phyloP scores from a whole-genome alignment of 371 early-diverging fungal genomes.

The Mortierella sp. region DNA sequence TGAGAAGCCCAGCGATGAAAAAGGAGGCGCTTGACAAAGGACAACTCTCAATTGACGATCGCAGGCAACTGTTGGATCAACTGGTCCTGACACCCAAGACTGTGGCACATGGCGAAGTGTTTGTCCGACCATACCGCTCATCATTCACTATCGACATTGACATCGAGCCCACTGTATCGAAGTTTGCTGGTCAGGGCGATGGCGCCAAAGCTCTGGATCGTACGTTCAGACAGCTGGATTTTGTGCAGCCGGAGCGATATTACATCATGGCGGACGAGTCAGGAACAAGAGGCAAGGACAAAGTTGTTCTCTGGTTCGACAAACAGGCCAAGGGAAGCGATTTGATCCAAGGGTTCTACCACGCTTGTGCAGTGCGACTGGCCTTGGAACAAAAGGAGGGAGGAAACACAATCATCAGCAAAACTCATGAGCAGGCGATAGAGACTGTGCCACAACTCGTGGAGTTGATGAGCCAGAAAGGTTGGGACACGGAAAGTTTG shows the following conservation, averaged over 20 bases:
- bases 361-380: constrained; percentile 56
- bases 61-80: constrained; percentile 22
- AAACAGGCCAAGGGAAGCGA: constrained; percentile 56
- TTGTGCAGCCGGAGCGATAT: constrained; percentile 40
- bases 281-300: constrained; percentile 18
- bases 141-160: constrained; percentile 44
- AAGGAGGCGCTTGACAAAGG: constrained; percentile 11
- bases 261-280: constrained; percentile 40
- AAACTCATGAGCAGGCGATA: constrained; percentile 18
- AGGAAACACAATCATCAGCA: constrained; percentile 11
- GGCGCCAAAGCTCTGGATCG: constrained; percentile 13
- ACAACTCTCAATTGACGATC: background rate
- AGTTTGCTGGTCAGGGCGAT: constrained; percentile 25
- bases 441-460: constrained; percentile 18
- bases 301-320: constrained; percentile 64
- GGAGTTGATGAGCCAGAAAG: constrained; percentile 23
- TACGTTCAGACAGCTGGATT: constrained; percentile 35
- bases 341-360: constrained; percentile 63
- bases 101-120: constrained; percentile 55
- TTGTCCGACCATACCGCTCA: constrained; percentile 52
- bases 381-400: constrained; percentile 9
- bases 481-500: constrained; percentile 49
- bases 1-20: constrained; percentile 21
- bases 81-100: constrained; percentile 41
- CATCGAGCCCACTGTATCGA: constrained; percentile 50